Evolutionary conservation across 331 rosid genomes (phyloP), one percentile per base, ranked within the genome.

Genomic region (Malus hybrid): DNA sequence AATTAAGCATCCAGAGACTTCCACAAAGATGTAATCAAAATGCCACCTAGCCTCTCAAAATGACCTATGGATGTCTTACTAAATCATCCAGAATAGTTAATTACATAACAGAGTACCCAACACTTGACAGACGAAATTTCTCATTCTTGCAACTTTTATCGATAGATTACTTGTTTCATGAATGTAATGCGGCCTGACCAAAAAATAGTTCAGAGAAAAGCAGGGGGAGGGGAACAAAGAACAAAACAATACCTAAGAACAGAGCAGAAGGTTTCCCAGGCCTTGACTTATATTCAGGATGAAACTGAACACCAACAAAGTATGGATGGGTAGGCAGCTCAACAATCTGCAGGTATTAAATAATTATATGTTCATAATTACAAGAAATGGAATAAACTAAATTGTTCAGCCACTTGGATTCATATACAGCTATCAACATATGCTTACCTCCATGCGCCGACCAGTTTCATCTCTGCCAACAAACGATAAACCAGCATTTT

Each of bases 271-370:
- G 89, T 36, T 77, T 85, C 29, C 86, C 89, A 4, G 89, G 89
- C 71, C 89, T 80, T 15, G 89, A 85, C 72, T 83, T 85, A 50
- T 74, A 85, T 67, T 85, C 89, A 2, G 89, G 89, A 82, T 85
- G 89, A 70, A 85, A 85, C 65, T 85, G 89, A 77, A 76, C 86
- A 16, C 86, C 89, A 48, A 85, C 69, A n/a, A 77, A 85, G 77
- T 82, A 85, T 13, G 89, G 89, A 83, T 85, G 89, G 61, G 79
- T 3, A 70, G 69, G 74, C 69, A 85, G 77, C 83, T 85, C 89
- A 28, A 85, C 46, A 60, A 85, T 83, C 89, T 85, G 68, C 34
- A 56, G 52, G 63, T 70, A 83, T 48, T 67, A 48, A 65, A 22
- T 27, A 64, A 48, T 44, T 46, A 56, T 69, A 54, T 14, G 46